Conservation (phyloP, 768 basidiomycete genomes). For the Phlebiopsis gigantea region DNA sequence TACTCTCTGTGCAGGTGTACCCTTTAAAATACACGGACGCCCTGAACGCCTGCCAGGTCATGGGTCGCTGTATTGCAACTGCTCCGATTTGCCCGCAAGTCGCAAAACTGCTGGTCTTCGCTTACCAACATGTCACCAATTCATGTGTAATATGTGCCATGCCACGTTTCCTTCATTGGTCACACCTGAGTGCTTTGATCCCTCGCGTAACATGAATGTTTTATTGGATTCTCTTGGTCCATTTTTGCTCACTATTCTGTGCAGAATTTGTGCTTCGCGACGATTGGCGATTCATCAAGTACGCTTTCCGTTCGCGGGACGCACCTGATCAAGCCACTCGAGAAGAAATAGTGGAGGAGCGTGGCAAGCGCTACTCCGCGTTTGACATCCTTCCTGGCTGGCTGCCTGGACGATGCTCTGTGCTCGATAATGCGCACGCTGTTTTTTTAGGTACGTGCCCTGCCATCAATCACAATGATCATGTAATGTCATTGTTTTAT, state of each 20-base stretch:
- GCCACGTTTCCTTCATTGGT: not conserved
- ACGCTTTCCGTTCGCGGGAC: conserved; percentile 12
- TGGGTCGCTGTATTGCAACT: conserved; percentile 5
- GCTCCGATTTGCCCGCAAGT: conserved; percentile 19
- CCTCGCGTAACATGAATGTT: not conserved
- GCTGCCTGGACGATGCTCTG: conserved; percentile 5
- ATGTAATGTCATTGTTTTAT: not conserved
- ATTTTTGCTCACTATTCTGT: not conserved
- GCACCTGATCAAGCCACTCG: conserved; percentile 5
- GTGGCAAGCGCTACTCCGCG: conserved; percentile 5
- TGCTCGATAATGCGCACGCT: not conserved
- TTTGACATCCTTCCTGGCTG: conserved; percentile 13
- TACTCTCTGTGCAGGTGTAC: not conserved
- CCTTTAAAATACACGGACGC: not conserved
- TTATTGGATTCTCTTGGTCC: not conserved
- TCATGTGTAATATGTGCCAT: conserved; percentile 14
- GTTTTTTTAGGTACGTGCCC: not conserved
- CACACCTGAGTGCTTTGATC: not conserved
- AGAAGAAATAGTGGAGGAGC: conserved; percentile 15
- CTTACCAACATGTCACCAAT: no score
- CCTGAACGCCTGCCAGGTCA: not conserved
- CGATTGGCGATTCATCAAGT: conserved; percentile 18
- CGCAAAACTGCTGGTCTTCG: conserved; percentile 17
- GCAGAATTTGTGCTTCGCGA: conserved; percentile 8
- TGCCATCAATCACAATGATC: not conserved